Percentiles rank a stretch among this genome's conserved stretches.
Conservation (phyloP, 2,329 filamentous ascomycete genomes). For the Cercospora zeae-maydis region DNA sequence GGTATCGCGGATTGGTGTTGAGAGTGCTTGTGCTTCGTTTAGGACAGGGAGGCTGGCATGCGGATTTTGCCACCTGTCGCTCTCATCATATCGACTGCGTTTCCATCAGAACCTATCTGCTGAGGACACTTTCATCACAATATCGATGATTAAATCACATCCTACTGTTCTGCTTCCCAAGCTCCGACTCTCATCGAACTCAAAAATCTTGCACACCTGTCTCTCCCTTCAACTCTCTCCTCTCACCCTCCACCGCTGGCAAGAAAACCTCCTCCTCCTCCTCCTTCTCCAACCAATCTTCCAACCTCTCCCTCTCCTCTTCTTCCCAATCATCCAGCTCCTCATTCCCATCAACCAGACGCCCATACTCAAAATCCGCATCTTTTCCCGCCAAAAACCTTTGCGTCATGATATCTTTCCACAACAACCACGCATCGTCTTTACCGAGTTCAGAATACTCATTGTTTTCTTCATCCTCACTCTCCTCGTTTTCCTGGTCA, state of each 20-base stretch:
- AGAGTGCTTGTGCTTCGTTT: too few species aligned
- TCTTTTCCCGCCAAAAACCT: conserved; percentile 74
- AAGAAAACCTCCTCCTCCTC: conserved; percentile 48
- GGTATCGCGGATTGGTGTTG: too few species aligned
- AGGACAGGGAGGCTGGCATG: too few species aligned
- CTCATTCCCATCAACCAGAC: conserved; percentile 64
- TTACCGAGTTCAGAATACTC: conserved; percentile 53
- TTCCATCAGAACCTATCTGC: too few species aligned
- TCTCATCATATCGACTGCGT: too few species aligned
- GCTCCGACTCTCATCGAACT: background rate
- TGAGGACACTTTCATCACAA: background rate
- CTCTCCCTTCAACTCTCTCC: conserved; percentile 40
- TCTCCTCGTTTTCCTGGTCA: conserved; percentile 55
- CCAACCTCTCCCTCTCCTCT: conserved; percentile 61
- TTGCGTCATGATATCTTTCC: conserved; percentile 68
- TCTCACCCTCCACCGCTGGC: conserved; percentile 28
- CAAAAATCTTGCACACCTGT: conserved; percentile 50
- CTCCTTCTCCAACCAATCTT: conserved; percentile 77
- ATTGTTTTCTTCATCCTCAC: conserved; percentile 55
- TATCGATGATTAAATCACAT: background rate
- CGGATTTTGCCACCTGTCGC: too few species aligned
- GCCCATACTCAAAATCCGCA: conserved; percentile 70
- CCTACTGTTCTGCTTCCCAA: background rate
- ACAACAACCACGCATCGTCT: conserved; percentile 65
- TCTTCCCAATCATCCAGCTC: conserved; percentile 64